Conservation (phyloP, 2,329 filamentous ascomycete species). For the Diaporthe longicolla region DNA sequence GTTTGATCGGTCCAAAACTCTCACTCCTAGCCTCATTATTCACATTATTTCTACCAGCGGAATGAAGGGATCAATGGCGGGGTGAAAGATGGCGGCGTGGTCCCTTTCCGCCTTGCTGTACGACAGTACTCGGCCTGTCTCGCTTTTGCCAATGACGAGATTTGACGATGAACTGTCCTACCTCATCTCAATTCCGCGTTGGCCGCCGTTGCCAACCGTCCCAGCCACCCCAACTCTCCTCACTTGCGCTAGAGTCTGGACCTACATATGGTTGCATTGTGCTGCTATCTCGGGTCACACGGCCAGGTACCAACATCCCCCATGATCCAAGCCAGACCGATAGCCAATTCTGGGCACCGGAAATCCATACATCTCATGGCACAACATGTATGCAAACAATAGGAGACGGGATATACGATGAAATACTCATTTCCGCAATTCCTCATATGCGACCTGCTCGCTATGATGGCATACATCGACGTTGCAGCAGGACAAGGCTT, state of each 20-base stretch:
- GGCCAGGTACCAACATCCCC: not conserved
- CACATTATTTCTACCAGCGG: too few species aligned
- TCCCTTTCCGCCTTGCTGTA: not conserved
- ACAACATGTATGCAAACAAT: not conserved
- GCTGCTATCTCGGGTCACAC: not conserved
- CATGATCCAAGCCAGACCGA: not conserved
- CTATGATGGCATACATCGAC: not conserved
- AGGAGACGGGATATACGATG: not conserved
- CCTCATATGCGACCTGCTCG: too few species aligned
- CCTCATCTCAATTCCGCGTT: not conserved
- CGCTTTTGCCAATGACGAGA: not conserved
- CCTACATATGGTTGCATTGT: not conserved
- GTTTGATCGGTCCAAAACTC: not conserved
- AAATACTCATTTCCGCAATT: not conserved
- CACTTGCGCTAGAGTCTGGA: not conserved
- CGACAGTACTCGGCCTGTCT: not conserved
- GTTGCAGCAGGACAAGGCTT: not conserved
- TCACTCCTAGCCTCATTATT: too few species aligned
- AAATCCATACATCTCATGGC: not conserved
- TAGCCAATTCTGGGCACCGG: not conserved
- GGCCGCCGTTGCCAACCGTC: not conserved
- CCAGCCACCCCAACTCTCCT: too few species aligned
- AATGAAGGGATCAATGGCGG: not conserved
- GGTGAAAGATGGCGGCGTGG: not conserved
- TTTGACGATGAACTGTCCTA: not conserved